Percentiles rank a stretch among this genome's conserved stretches.
These are phyloP conservation scores for Geranium brycei DNA, from an alignment of 345 rosid genomes.

Conservation along the genomic window DNA sequence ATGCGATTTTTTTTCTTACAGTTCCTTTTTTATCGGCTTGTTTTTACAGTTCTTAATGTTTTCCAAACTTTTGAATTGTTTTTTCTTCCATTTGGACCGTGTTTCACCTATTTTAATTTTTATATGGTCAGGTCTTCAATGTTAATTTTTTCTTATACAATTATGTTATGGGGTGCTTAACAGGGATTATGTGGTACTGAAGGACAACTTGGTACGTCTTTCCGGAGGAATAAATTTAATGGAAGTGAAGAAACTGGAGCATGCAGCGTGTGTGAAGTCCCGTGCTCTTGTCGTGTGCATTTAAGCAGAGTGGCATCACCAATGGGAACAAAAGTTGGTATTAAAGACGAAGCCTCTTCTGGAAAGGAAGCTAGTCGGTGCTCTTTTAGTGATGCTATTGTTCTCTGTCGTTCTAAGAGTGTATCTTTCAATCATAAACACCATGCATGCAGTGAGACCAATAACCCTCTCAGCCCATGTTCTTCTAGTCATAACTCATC, in stretches of 20 bases:
- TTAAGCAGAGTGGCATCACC: slow-evolving; percentile 5
- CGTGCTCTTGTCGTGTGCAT: slow-evolving; percentile 13
- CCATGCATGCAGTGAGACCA: slow-evolving; percentile 13
- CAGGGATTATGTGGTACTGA: slow-evolving; percentile 11
- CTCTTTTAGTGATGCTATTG: slow-evolving; percentile 9
- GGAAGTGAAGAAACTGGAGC: slow-evolving; percentile 5
- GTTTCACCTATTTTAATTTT: not conserved
- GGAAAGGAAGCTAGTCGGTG: slow-evolving; percentile 6
- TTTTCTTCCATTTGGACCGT: not conserved
- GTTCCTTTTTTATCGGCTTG: too few species aligned
- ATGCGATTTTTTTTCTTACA: not conserved
- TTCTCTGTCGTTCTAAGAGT: slow-evolving; percentile 1
- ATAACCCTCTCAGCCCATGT: slow-evolving; percentile 15
- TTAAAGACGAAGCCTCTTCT: slow-evolving; percentile 7
- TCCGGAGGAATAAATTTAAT: slow-evolving; percentile 5
- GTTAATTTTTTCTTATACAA: not conserved
- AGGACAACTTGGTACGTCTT: not conserved
- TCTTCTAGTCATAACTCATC: slow-evolving; percentile 12
- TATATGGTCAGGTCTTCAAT: not conserved
- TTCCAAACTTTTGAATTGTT: not conserved
- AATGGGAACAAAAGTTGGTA: slow-evolving; percentile 6
- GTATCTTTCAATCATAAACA: slow-evolving; percentile 6
- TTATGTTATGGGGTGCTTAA: not conserved
- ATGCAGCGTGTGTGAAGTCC: slow-evolving; percentile 2
- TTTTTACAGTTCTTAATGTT: not conserved